A percentile compares a stretch with the other conserved stretches of the same genome.
These are phyloP conservation scores for Metschnikowia rubicola DNA, from an alignment of 805 yeast genomes.

Conservation along the genomic window DNA sequence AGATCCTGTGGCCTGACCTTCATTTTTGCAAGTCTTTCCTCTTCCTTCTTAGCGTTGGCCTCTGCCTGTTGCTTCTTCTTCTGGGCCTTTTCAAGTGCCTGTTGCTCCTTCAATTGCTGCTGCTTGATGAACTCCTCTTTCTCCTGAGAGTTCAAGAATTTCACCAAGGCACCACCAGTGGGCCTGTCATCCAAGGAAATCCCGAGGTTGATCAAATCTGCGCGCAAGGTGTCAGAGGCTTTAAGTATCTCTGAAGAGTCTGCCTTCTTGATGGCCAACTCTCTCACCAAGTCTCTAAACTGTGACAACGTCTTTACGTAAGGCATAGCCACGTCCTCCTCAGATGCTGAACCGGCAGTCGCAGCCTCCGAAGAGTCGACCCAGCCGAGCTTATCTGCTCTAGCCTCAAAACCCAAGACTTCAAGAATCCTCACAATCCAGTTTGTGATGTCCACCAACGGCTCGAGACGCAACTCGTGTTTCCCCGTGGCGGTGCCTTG, in stretches of 20 bases:
- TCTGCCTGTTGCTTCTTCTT: slow-evolving; percentile 49
- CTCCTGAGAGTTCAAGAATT: slow-evolving; percentile 71
- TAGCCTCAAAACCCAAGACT: slow-evolving; percentile 71
- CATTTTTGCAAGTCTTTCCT: slow-evolving; percentile 62
- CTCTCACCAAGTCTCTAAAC: slow-evolving; percentile 81
- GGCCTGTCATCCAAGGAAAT: slow-evolving; percentile 87
- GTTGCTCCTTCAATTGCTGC: slow-evolving; percentile 55
- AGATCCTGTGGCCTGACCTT: slow-evolving; percentile 66
- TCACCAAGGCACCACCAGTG: slow-evolving; percentile 77
- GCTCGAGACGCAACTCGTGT: slow-evolving; percentile 56
- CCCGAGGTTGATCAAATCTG: slow-evolving; percentile 69
- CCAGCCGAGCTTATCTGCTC: slow-evolving; percentile 83
- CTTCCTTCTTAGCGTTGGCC: slow-evolving; percentile 57
- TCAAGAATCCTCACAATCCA: slow-evolving; percentile 70
- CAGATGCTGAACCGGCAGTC: slow-evolving; percentile 19
- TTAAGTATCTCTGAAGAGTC: slow-evolving; percentile 50
- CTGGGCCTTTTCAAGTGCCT: slow-evolving; percentile 57
- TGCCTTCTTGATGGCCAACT: slow-evolving; percentile 61
- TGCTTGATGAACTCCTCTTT: slow-evolving; percentile 53
- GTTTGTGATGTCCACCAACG: slow-evolving; percentile 56
- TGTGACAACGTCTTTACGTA: slow-evolving; percentile 71
- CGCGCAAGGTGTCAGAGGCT: slow-evolving; percentile 73
- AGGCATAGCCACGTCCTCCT: slow-evolving; percentile 75
- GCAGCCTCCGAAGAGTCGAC: slow-evolving; percentile 31
- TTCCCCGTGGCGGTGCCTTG: slow-evolving; percentile 41